phyloP scores from a whole-genome alignment of 257 asterid genomes.

The Plantago elongata region DNA sequence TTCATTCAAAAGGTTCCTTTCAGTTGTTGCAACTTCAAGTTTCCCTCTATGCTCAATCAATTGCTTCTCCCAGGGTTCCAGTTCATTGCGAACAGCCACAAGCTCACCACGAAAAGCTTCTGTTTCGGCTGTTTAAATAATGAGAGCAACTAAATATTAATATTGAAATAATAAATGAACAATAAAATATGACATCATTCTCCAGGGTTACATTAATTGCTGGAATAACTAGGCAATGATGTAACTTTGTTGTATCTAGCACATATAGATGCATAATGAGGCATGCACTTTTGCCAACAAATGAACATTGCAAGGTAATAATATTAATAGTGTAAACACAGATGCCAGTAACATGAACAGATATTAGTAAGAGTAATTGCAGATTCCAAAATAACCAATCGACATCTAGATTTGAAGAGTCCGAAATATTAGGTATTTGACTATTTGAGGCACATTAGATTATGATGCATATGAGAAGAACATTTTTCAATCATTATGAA shows the following conservation, averaged over 20 bases:
- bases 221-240: background rate
- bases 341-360: background rate
- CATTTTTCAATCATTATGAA: constrained; percentile 5
- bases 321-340: background rate
- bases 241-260: background rate
- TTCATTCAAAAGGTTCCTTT: constrained; percentile 59
- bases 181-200: no score
- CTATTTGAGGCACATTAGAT: background rate
- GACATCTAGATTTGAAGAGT: background rate
- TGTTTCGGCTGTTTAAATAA: constrained; percentile 61
- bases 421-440: background rate
- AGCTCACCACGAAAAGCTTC: constrained; percentile 75
- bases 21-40: constrained; percentile 82
- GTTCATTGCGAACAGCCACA: constrained; percentile 72
- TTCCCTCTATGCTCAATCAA: constrained; percentile 82
- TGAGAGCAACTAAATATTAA: constrained; percentile 7
- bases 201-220: background rate
- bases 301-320: background rate
- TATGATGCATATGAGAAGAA: background rate
- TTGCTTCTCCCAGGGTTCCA: constrained; percentile 95
- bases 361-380: background rate
- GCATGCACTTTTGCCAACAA: no score
- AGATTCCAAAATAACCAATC: background rate
- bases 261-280: background rate
- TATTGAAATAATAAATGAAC: background rate